Evolutionary conservation across 805 yeast species (phyloP), one percentile per base, ranked within the genome.

Genomic region (Saturnispora gosingensis): DNA sequence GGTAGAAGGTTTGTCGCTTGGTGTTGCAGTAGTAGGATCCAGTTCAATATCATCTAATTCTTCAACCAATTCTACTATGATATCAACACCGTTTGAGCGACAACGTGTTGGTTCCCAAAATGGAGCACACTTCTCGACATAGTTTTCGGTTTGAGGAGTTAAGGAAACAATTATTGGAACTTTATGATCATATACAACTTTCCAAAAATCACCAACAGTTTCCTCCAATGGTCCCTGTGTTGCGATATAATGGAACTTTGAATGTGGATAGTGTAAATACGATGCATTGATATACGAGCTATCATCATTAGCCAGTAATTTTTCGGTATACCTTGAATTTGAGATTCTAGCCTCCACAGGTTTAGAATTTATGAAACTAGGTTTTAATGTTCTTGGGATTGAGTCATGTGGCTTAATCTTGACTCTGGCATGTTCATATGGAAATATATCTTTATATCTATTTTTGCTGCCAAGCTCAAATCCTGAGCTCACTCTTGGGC

Each of bases 201-300:
- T 84, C 84, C 95, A 89, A 61, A 91, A 90, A 64, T 91, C 96
- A 20, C 80, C 81, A 25, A 83, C 74, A 0, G 98, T 91, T 38
- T 75, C 75, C 2, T 63, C 65, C 53, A 86, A 66, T 2, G 99
- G 99, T 2, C 97, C 99, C 65, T 91, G 97, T 1, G 95, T 78
- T 0, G 96, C 97, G 59, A 90, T 86, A 61, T 83, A 85, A 40
- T 76, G 74, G 39, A 67, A 53, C 5, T 59, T 47, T 42, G 75
- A 59, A 58, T 68, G 51, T 62, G 72, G 53, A 61, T 74, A 61
- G 58, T 72, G 53, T 45, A 87, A 67, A 67, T 87, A 85, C 24
- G 90, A 87, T 0, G 98, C 99, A 67, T 90, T 90, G 59, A 90
- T 88, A 65, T 90, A 90, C 3, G 64, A 59, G 1, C 60, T 51